Evolutionary conservation across 192 early-diverging fungal species (phyloP).

Genomic region (Backusella luteola): DNA sequence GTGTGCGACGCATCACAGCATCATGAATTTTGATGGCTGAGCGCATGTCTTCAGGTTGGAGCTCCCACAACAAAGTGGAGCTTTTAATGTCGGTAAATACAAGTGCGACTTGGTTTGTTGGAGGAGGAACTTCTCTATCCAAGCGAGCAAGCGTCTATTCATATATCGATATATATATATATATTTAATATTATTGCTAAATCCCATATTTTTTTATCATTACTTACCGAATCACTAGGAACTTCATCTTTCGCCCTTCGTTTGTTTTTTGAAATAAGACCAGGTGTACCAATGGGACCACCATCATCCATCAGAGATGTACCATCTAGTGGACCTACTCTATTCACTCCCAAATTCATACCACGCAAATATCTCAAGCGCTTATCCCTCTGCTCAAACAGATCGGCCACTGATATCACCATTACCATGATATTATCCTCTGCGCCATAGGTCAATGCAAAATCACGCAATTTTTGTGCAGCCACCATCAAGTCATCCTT

Average conservation of each 20-base stretch:
- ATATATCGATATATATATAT: neutral
- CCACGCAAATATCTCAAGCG: constrained; percentile 35
- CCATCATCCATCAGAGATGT: constrained; percentile 14
- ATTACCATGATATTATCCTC: constrained; percentile 82
- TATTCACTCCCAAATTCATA: constrained; percentile 36
- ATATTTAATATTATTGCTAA: neutral
- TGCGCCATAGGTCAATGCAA: constrained; percentile 79
- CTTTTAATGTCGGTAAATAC: constrained; percentile 95
- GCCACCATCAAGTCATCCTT: constrained; percentile 70
- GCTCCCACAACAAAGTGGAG: constrained; percentile 90
- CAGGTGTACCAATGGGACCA: neutral
- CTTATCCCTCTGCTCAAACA: constrained; percentile 53
- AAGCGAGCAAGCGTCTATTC: constrained; percentile 53
- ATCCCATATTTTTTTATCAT: neutral
- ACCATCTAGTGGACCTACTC: constrained; percentile 12
- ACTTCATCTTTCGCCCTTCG: constrained; percentile 39
- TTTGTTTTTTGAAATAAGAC: constrained; percentile 32
- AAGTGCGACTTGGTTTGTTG: constrained; percentile 77
- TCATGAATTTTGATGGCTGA: constrained; percentile 87
- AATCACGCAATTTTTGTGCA: constrained; percentile 81
- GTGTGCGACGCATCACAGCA: constrained; percentile 73
- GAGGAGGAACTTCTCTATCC: constrained; percentile 80
- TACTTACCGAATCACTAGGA: constrained; percentile 45
- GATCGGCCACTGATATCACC: constrained; percentile 80
- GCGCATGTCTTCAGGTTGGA: constrained; percentile 76